phyloP scores from a whole-genome alignment of 257 asterid species.

The Ocimum tenuiflorum region DNA sequence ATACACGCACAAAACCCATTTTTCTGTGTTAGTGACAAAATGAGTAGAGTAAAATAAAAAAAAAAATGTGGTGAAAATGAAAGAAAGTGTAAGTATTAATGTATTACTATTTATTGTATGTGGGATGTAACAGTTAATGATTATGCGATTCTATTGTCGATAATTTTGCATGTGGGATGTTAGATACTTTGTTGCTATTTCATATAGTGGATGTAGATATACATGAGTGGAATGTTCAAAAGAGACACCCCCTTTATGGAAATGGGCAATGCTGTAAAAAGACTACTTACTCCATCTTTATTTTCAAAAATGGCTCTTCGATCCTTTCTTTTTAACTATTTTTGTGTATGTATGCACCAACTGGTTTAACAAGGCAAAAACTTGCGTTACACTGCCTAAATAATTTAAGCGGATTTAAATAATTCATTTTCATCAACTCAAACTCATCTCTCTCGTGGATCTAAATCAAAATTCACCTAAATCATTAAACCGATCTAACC shows the following conservation, averaged over 20 bases:
- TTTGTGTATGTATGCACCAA: not conserved
- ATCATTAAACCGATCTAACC: too few species aligned
- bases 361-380: not conserved
- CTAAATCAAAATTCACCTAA: too few species aligned
- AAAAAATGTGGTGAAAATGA: not conserved
- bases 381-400: too few species aligned
- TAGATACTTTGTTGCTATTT: constrained; percentile 29
- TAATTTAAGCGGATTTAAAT: too few species aligned
- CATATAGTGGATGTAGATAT: constrained; percentile 24
- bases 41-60: not conserved
- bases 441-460: too few species aligned
- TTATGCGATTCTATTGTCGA: constrained; percentile 22
- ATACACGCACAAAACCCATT: not conserved
- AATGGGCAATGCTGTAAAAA: constrained; percentile 15
- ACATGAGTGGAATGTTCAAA: constrained; percentile 26
- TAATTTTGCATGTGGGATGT: constrained; percentile 40
- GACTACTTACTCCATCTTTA: not conserved
- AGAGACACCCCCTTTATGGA: constrained; percentile 4
- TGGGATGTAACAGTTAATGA: constrained; percentile 28
- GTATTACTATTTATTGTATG: not conserved
- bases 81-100: constrained; percentile 8
- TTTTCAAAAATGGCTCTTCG: not conserved
- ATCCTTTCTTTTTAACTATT: not conserved
- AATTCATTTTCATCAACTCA: too few species aligned
- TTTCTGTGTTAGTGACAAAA: not conserved